Conservation (phyloP, 1,284 basidiomycete species). For the Pterulicium gracile region DNA sequence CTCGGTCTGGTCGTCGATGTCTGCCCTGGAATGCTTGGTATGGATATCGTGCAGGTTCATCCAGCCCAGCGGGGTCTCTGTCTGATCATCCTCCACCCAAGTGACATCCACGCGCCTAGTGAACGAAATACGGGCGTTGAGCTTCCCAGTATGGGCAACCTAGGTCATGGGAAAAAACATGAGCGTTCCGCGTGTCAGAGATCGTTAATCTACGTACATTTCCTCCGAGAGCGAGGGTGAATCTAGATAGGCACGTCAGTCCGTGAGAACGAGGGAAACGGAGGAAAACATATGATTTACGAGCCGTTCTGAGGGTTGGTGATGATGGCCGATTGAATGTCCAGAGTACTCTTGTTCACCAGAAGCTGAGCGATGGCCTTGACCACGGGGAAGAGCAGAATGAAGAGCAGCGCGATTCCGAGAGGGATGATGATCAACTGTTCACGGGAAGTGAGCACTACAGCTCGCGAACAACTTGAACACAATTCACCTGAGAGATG, state of each 20-base stretch:
- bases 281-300: constrained; percentile 24
- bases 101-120: constrained; percentile 39
- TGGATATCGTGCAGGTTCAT: constrained; percentile 34
- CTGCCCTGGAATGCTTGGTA: constrained; percentile 41
- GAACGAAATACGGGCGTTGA: constrained; percentile 49
- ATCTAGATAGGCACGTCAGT: constrained; percentile 21
- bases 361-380: constrained; percentile 53
- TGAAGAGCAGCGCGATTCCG: constrained; percentile 50
- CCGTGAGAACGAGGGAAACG: constrained; percentile 3
- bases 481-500: constrained; percentile 20
- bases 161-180: constrained; percentile 13
- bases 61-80: constrained; percentile 34
- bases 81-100: constrained; percentile 38
- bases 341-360: constrained; percentile 40
- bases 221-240: constrained; percentile 38
- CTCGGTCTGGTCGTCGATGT: constrained; percentile 43
- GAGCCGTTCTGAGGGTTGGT: constrained; percentile 37
- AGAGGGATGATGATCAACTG: constrained; percentile 42
- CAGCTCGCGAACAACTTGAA: no score
- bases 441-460: constrained; percentile 27
- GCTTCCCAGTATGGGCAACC: constrained; percentile 52
- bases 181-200: no score
- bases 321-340: constrained; percentile 40
- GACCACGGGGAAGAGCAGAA: constrained; percentile 54
- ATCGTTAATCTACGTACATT: constrained; percentile 24